Base-by-base conservation (phyloP, 2,329 filamentous ascomycete species). In the Penicillium sp. region DNA sequence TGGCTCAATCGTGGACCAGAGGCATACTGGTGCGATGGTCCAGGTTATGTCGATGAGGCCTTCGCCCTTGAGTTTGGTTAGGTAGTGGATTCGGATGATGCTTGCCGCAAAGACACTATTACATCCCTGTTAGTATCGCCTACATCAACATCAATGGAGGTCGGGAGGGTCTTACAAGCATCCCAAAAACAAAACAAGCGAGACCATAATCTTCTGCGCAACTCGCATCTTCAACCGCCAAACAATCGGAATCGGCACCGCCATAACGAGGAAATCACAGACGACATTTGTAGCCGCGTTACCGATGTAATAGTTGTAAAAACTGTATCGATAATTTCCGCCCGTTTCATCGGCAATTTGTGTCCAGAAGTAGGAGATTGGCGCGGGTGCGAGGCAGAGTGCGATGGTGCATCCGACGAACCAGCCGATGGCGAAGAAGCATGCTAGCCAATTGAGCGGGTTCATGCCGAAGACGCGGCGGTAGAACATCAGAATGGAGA, bases 1-100 rank as follows among this genome's bases (percentile, higher is more conserved):
- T 9, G 58, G 53, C 37, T 62, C 60, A 3, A 62, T 50, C n/a
- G 43, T 55, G 8, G 60, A 58, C 54, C 58, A 58, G 13, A 58
- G 50, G 14, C 50, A 60, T 5, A 61, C 58, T 2, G 43, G 49
- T 14, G 53, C 52, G 35, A 60, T 59, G 2, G 46, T 35, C 53
- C 54, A 57, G 4, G 57, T 57, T 4, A 60, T 16, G 29, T 57
- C 57, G 21, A 33, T n/a, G 0, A 26, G 19, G 9, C 50, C 50
- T 19, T 27, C 23, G 10, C 45, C 52, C 25, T 44, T 46, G 9
- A 57, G 48, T 16, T 37, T 52, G 13, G 52, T 53, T 3, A 60
- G 21, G 23, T 50, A 62, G 35, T 62, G 54, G 13, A 57, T 54
- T 14, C 54, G 52, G 19, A 57, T 43, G 10, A 54, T 49, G 35